Evolutionary conservation across 2,329 filamentous ascomycete species (phyloP), one percentile per base, ranked within the genome.

Genomic region (Herpomyces periplanetae): DNA sequence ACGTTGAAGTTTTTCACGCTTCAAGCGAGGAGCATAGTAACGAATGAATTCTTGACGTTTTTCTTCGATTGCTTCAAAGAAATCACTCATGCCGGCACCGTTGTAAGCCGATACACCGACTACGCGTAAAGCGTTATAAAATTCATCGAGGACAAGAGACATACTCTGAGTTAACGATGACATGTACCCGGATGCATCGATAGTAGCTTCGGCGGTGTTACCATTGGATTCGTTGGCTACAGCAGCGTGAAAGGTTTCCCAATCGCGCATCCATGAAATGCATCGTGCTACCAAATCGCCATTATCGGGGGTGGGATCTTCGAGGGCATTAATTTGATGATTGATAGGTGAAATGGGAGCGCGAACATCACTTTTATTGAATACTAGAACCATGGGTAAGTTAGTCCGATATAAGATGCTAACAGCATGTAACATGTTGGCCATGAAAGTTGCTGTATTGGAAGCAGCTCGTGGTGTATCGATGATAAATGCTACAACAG

Each of bases 201-300:
- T n/a, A n/a, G n/a, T n/a, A n/a, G n/a, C n/a, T n/a, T n/a, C n/a
- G n/a, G n/a, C n/a, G n/a, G n/a, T n/a, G n/a, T n/a, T n/a, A 5
- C 71, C 71, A 21, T 63, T 57, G 35, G 88, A 68, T 32, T 91
- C 80, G 11, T 53, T 44, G 18, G 55, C 52, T 17, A 96, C 45
- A 1, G 84, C 75, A 8, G 55, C 55, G 35, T 91, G 80, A 42
- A 96, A 96, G 1, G 65, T 58, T 27, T 96, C 80, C 32, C 88
- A 96, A 38, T 96, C 75, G 4, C 73, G 85, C 80, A 96, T 96
- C 80, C 84, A 96, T n/a, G n/a, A n/a, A n/a, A n/a, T n/a, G n/a
- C n/a, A n/a, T n/a, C n/a, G n/a, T n/a, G n/a, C n/a, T n/a, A n/a
- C n/a, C n/a, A n/a, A n/a, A n/a, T n/a, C n/a, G n/a, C n/a, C n/a